Conservation (phyloP, 2,329 filamentous ascomycete genomes). For the Furcasterigmium furcatum region DNA sequence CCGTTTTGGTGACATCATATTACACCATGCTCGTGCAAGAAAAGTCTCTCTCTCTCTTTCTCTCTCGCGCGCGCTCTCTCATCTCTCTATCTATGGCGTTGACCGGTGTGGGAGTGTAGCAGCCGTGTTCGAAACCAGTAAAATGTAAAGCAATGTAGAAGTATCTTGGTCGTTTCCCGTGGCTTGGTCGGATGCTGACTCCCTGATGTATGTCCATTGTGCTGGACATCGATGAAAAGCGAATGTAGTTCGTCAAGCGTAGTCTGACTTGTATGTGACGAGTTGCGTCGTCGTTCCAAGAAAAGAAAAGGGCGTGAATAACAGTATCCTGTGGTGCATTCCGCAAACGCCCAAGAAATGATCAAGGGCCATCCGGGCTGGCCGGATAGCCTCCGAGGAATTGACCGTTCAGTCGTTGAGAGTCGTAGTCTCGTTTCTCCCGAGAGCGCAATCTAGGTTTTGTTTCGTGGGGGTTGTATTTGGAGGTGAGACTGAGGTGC, state of each 20-base stretch:
- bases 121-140: conserved; percentile 14
- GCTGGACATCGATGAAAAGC: conserved; percentile 12
- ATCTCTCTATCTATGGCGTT: conserved; percentile 15
- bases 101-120: conserved; percentile 8
- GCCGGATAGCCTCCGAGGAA: too few relatives aligned
- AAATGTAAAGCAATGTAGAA: conserved; percentile 16
- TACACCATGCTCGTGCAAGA: conserved; percentile 13
- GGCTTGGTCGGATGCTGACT: conserved; percentile 13
- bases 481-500: neutral
- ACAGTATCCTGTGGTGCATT: too few relatives aligned
- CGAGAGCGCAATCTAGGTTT: neutral
- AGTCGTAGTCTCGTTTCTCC: too few relatives aligned
- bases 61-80: neutral
- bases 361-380: too few relatives aligned
- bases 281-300: too few relatives aligned
- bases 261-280: neutral
- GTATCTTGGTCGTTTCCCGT: conserved; percentile 12
- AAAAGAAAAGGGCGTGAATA: too few relatives aligned
- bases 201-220: too few relatives aligned
- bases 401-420: too few relatives aligned
- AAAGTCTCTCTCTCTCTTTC: neutral
- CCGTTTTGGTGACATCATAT: conserved; percentile 12
- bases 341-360: too few relatives aligned
- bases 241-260: conserved; percentile 2
- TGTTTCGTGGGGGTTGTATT: neutral